Conservation (phyloP, 2,329 filamentous ascomycete species). For the Phyllosticta citrichinensis region DNA sequence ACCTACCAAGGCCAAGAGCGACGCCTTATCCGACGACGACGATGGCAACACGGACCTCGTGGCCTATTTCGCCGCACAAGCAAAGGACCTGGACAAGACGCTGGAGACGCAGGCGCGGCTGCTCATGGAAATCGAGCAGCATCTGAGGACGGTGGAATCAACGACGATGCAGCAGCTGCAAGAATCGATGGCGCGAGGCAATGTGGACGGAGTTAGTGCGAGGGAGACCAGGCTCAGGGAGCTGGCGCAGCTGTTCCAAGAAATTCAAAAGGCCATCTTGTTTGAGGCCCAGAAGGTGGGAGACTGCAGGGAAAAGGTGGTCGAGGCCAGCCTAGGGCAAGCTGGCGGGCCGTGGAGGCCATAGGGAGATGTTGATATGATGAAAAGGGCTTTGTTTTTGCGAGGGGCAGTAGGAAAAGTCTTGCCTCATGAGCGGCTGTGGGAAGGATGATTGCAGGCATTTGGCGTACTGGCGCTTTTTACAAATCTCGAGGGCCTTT, state of each 20-base stretch:
- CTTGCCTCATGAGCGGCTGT: neutral
- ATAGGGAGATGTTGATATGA: neutral
- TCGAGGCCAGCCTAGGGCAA: constrained; percentile 30
- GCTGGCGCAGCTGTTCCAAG: constrained; percentile 36
- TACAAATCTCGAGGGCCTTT: neutral
- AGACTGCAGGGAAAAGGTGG: constrained; percentile 37
- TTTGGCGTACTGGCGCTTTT: neutral
- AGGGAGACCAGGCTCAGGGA: constrained; percentile 28
- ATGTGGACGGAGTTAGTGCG: constrained; percentile 9
- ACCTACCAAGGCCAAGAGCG: constrained; percentile 14
- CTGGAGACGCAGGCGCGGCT: constrained; percentile 33
- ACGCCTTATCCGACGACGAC: constrained; percentile 18
- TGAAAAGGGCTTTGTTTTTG: too few species aligned
- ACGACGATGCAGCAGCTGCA: constrained; percentile 35
- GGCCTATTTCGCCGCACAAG: constrained; percentile 35
- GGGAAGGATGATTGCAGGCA: neutral
- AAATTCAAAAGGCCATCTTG: constrained; percentile 40
- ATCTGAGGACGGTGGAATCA: constrained; percentile 39
- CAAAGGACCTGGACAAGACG: constrained; percentile 28
- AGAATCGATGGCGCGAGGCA: constrained; percentile 26
- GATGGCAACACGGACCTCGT: constrained; percentile 38
- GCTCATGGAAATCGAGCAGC: constrained; percentile 38
- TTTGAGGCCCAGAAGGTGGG: constrained; percentile 39
- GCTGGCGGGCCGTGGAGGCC: neutral
- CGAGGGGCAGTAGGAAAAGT: neutral